Evolutionary conservation across 495 filamentous ascomycete species (phyloP), one percentile per base, ranked within the genome.

Genomic region (Daldinia vernicosa): DNA sequence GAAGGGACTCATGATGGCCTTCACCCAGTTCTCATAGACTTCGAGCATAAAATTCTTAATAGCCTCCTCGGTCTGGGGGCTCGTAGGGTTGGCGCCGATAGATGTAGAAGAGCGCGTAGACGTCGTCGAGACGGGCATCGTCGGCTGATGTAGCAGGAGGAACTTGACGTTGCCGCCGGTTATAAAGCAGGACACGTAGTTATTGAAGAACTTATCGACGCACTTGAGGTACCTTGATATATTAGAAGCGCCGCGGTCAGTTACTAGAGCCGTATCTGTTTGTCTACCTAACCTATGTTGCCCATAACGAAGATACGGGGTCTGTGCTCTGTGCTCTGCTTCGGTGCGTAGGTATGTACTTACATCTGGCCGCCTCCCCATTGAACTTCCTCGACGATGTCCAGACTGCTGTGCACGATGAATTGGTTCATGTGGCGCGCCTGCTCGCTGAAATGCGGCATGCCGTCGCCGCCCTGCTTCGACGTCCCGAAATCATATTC

Each of bases 1-100:
- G 80, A 99, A 99, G 35, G 95, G 95, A 78, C 88, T 97, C 95
- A 99, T 98, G 40, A 94, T 87, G n/a, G 93, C 91, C 85, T 99
- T 99, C 51, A 97, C 85, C 87, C 95, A 99, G 64, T 85, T 89
- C 79, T 98, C 95, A 79, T 97, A 98, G 12, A 97, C 91, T 76
- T 99, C 95, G 5, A 83, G 84, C 82, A 99, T 96, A 82, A 99
- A 99, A 79, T 91, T 90, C 74, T 92, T 86, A 66, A 98, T 91
- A 0, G 95, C 95, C 78, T 99, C 95, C 81, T 99, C 95, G 5
- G 93, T 94, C 80, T 94, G 92, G 30, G 93, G 89, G 33, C 87
- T 87, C 0, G 90, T 94, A 2, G 94, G 93, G 76, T 95, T 97
- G 52, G 91, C 89, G 22, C 88, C 91, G 51, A 94, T 88, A 19